A percentile compares a stretch with the other conserved stretches of the same genome.
phyloP scores from a whole-genome alignment of 225 moss, liverwort and hornwort species.

The Physcomitrellopsis africana region DNA sequence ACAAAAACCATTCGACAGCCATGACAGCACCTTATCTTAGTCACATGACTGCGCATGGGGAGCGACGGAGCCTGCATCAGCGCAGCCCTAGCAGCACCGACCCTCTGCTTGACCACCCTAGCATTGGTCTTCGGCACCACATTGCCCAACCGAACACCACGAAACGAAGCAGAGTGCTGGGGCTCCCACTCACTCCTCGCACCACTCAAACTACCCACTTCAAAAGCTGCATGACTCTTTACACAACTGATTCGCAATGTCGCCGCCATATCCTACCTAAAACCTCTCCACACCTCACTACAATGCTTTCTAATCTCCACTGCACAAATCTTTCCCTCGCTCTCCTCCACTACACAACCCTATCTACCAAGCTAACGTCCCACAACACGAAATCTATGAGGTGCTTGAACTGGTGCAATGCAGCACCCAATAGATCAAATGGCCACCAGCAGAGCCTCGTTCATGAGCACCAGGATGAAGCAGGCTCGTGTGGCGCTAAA shows the following conservation, averaged over 20 bases:
- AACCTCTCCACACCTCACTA: neutral
- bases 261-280: conserved; percentile 34
- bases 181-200: conserved; percentile 5
- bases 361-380: no score
- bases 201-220: neutral
- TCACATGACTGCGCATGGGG: conserved; percentile 50
- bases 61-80: conserved; percentile 52
- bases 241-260: conserved; percentile 41
- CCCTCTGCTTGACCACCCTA: conserved; percentile 11
- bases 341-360: no score
- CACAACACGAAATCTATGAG: no score
- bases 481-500: no score
- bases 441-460: no score
- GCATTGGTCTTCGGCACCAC: conserved; percentile 7
- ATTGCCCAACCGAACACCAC: neutral
- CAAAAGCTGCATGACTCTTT: conserved; percentile 9
- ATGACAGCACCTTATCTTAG: conserved; percentile 34
- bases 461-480: no score
- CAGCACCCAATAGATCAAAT: no score
- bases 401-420: no score
- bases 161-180: conserved; percentile 12
- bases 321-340: no score
- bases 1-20: neutral
- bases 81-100: conserved; percentile 28
- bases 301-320: no score